A percentile compares a stretch with the other conserved stretches of the same genome.
Evolutionary conservation across 2,329 filamentous ascomycete species (phyloP).

Genomic region (Paracamarosporium sp.): DNA sequence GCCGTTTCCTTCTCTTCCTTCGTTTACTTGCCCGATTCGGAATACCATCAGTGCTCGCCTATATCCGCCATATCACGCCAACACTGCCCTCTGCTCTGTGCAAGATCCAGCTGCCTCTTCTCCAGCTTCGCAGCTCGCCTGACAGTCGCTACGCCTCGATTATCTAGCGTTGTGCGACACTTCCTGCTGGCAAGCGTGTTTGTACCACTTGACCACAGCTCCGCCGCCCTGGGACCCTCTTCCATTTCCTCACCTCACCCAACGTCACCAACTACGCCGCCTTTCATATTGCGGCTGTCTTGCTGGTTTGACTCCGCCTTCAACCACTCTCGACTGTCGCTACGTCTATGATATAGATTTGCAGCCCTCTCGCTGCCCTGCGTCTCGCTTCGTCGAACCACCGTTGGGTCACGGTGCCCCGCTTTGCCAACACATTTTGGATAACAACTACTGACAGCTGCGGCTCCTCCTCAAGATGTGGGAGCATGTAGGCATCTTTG

Average conservation of each 20-base stretch:
- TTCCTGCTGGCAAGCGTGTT: slow-evolving; percentile 29
- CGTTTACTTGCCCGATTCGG: slow-evolving; percentile 25
- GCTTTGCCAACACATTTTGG: slow-evolving; percentile 18
- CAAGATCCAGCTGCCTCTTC: slow-evolving; percentile 19
- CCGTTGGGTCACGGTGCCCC: slow-evolving; percentile 1
- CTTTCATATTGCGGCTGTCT: background rate
- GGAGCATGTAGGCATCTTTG: slow-evolving; percentile 31
- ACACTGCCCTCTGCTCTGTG: slow-evolving; percentile 5
- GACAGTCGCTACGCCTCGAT: slow-evolving; percentile 26
- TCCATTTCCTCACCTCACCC: slow-evolving; percentile 14
- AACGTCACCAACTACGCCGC: slow-evolving; percentile 1
- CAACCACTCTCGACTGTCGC: background rate
- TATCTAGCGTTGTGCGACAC: slow-evolving; percentile 40
- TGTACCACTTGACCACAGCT: slow-evolving; percentile 33
- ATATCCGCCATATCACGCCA: slow-evolving; percentile 11
- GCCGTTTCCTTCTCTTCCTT: slow-evolving; percentile 28
- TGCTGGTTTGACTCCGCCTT: background rate
- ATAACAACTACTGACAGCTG: slow-evolving; percentile 16
- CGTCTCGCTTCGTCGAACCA: slow-evolving; percentile 1
- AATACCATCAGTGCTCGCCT: slow-evolving; percentile 11
- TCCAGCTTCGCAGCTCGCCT: slow-evolving; percentile 15
- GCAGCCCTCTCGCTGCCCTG: slow-evolving; percentile 10
- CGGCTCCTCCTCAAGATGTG: slow-evolving; percentile 35
- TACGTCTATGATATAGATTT: slow-evolving; percentile 15
- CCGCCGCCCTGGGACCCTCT: slow-evolving; percentile 26